These are phyloP conservation scores for Aspergillus sp. DNA, from an alignment of 2,329 filamentous ascomycete species.

Conservation along the genomic window DNA sequence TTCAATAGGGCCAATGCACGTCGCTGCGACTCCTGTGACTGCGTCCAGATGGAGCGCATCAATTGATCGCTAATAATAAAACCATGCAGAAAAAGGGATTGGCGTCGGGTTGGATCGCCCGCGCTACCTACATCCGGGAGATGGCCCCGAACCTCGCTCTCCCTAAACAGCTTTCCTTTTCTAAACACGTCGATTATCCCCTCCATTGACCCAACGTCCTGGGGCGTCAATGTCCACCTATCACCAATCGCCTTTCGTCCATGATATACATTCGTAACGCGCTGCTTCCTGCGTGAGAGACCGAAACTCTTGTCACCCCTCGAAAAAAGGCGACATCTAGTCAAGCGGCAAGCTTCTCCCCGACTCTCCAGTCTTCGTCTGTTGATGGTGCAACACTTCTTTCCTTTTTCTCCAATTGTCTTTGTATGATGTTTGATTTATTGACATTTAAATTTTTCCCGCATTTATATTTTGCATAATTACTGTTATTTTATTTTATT, in stretches of 20 bases:
- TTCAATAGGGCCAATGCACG: slow-evolving; percentile 24
- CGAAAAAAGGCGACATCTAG: slow-evolving; percentile 8
- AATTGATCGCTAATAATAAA: slow-evolving; percentile 12
- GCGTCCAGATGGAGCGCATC: slow-evolving; percentile 12
- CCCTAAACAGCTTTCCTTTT: slow-evolving; percentile 10
- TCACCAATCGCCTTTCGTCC: slow-evolving; percentile 15
- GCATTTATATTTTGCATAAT: slow-evolving; percentile 4
- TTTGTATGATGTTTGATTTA: neutral
- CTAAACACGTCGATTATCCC: slow-evolving; percentile 16
- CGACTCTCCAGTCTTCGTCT: neutral
- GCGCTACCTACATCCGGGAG: slow-evolving; percentile 19
- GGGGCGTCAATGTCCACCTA: slow-evolving; percentile 22
- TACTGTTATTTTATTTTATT: neutral
- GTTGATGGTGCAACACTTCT: slow-evolving; percentile 2
- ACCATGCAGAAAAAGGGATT: slow-evolving; percentile 13
- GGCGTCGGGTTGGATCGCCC: slow-evolving; percentile 22
- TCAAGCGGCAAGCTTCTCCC: slow-evolving; percentile 14
- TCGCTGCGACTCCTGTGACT: slow-evolving; percentile 16
- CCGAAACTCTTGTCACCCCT: slow-evolving; percentile 8
- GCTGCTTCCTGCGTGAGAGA: slow-evolving; percentile 18
- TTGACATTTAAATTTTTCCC: neutral
- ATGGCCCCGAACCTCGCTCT: slow-evolving; percentile 20
- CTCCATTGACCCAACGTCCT: slow-evolving; percentile 23
- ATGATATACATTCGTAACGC: slow-evolving; percentile 19
- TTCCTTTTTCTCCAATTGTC: slow-evolving; percentile 1